Conservation (phyloP, 768 basidiomycete species). For the Boletus fagicola region DNA sequence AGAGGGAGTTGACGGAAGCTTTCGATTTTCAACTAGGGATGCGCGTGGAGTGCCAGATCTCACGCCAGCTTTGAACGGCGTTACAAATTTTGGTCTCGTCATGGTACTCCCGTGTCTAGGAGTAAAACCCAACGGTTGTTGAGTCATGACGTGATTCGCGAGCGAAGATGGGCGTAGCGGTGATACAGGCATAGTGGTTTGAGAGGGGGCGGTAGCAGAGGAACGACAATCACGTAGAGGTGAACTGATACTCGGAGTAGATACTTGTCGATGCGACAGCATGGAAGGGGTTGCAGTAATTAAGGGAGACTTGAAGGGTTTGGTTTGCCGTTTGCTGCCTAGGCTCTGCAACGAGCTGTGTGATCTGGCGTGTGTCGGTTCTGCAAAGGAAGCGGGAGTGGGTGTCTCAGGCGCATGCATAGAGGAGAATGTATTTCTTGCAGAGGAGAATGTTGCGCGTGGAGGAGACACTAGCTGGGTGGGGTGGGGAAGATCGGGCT, state of each 20-base stretch:
- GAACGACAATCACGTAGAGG: conserved; percentile 12
- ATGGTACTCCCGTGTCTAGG: conserved; percentile 29
- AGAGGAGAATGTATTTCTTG: conserved; percentile 37
- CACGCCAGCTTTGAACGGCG: conserved; percentile 60
- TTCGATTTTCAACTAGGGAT: not conserved
- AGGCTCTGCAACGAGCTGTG: conserved; percentile 13
- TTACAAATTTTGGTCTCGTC: conserved; percentile 46
- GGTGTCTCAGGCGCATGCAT: conserved; percentile 38
- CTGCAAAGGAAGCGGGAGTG: conserved; percentile 30
- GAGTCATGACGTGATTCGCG: conserved; percentile 14
- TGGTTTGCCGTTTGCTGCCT: conserved; percentile 21
- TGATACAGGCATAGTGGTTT: conserved; percentile 23
- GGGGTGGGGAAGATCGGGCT: conserved; percentile 1
- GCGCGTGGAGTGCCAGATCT: conserved; percentile 37
- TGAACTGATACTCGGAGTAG: conserved; percentile 32
- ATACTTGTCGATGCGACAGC: conserved; percentile 13
- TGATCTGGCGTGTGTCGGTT: conserved; percentile 10
- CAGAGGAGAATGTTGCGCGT: conserved; percentile 37
- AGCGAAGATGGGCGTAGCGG: conserved; percentile 36
- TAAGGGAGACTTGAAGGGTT: conserved; percentile 49
- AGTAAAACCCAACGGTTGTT: conserved; percentile 26
- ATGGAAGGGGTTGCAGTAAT: conserved; percentile 19
- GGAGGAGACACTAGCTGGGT: conserved; percentile 13
- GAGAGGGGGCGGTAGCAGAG: conserved; percentile 7
- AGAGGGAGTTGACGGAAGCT: conserved; percentile 1